These are phyloP conservation scores for Barnettozyma sucrosica DNA, from an alignment of 805 yeast genomes.

Conservation along the genomic window DNA sequence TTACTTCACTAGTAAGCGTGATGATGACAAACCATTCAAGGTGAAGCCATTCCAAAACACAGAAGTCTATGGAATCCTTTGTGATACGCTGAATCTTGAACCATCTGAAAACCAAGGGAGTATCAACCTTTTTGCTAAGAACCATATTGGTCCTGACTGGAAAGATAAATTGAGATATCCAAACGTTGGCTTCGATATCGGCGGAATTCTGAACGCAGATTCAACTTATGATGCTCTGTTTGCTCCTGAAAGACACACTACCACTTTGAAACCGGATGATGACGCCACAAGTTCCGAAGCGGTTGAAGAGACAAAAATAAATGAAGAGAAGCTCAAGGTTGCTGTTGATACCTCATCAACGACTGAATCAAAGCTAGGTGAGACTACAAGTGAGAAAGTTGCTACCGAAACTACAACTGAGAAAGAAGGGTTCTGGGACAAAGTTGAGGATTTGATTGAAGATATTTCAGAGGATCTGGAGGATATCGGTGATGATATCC, in stretches of 20 bases:
- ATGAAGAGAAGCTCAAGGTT: constrained; percentile 9
- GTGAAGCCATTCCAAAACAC: constrained; percentile 63
- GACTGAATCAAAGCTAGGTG: background rate
- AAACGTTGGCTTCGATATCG: constrained; percentile 40
- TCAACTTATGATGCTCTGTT: constrained; percentile 48
- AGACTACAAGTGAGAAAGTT: constrained; percentile 5
- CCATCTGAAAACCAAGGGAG: constrained; percentile 63
- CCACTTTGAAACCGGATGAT: constrained; percentile 12
- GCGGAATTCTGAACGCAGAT: constrained; percentile 33
- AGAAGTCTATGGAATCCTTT: constrained; percentile 68
- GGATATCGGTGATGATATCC: constrained; percentile 5
- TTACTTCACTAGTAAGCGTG: constrained; percentile 39
- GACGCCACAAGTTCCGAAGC: background rate
- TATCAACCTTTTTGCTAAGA: constrained; percentile 22
- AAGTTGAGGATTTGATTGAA: constrained; percentile 13
- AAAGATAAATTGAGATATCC: constrained; percentile 44
- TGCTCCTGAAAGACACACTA: constrained; percentile 17
- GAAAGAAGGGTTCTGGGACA: constrained; percentile 10
- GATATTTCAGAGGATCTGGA: constrained; percentile 32
- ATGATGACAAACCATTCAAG: constrained; percentile 24
- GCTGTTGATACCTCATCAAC: background rate
- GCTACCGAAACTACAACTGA: background rate
- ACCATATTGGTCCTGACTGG: constrained; percentile 40
- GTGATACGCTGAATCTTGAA: constrained; percentile 49
- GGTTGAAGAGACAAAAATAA: constrained; percentile 5